These are phyloP conservation scores for Celoporthe dispersa DNA, from an alignment of 2,329 filamentous ascomycete species.

Conservation along the genomic window DNA sequence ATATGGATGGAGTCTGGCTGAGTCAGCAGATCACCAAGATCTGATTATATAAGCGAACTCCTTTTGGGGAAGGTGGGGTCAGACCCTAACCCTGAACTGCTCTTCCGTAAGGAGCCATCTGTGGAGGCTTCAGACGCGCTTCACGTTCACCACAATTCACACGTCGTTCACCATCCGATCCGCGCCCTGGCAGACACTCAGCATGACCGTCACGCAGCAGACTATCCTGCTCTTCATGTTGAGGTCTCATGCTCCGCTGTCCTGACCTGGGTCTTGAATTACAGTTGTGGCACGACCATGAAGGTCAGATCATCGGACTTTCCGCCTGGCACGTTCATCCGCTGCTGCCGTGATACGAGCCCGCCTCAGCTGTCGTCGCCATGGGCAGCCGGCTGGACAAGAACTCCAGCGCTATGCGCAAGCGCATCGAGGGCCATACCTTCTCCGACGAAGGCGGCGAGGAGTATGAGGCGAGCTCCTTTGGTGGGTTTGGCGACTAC, in stretches of 20 bases:
- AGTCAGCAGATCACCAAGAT: no score
- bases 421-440: constrained; percentile 66
- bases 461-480: constrained; percentile 85
- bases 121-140: background rate
- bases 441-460: constrained; percentile 86
- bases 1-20: no score
- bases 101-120: no score
- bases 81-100: background rate
- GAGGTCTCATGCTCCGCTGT: background rate
- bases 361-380: constrained; percentile 28
- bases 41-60: no score
- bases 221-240: no score
- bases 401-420: constrained; percentile 65
- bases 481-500: constrained; percentile 90
- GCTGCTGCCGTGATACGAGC: background rate
- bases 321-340: constrained; percentile 17
- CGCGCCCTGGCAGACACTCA: background rate
- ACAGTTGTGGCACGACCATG: constrained; percentile 16
- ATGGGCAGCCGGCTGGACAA: constrained; percentile 68
- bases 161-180: background rate
- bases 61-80: no score
- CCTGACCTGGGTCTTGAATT: background rate
- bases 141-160: constrained; percentile 4
- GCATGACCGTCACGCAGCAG: background rate
- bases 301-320: background rate